phyloP scores from a whole-genome alignment of 1,284 basidiomycete genomes.

The Ceratobasidium sp. region DNA sequence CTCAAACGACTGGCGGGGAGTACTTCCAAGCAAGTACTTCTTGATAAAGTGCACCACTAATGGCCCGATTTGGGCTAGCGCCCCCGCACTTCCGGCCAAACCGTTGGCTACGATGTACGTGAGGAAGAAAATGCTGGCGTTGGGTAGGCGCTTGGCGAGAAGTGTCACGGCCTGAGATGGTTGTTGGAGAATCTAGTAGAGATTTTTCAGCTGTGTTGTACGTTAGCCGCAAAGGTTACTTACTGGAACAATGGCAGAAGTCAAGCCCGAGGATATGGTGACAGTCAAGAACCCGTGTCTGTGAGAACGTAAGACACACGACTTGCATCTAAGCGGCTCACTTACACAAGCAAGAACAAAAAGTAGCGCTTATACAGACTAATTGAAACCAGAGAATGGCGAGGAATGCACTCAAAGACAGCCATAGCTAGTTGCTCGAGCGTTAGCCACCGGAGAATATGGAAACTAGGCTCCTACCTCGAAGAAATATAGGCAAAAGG shows the following conservation, averaged over 20 bases:
- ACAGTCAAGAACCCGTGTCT: conserved; percentile 92
- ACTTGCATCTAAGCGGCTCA: conserved; percentile 51
- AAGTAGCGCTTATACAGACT: conserved; percentile 94
- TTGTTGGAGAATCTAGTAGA: conserved; percentile 72
- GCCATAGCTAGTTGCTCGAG: conserved; percentile 64
- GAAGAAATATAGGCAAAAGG: conserved; percentile 88
- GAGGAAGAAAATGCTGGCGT: conserved; percentile 94
- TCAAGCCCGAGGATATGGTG: conserved; percentile 84
- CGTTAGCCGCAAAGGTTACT: neutral
- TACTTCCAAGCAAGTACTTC: conserved; percentile 85
- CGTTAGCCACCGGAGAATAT: neutral
- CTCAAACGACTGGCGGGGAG: conserved; percentile 70
- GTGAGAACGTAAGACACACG: neutral
- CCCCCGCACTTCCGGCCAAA: conserved; percentile 78
- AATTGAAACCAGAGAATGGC: conserved; percentile 85
- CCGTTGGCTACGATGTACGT: conserved; percentile 73
- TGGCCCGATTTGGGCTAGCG: conserved; percentile 83
- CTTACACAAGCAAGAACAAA: conserved; percentile 90
- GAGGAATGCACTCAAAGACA: conserved; percentile 85
- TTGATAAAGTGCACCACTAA: conserved; percentile 89
- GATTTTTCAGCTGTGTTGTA: conserved; percentile 46
- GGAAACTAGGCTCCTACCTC: conserved; percentile 56
- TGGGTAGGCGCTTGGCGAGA: conserved; percentile 82
- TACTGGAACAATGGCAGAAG: conserved; percentile 63
- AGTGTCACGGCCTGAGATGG: conserved; percentile 73